Base-by-base conservation (phyloP, 2,329 filamentous ascomycete genomes). In the Sodiomyces alkalinus region DNA sequence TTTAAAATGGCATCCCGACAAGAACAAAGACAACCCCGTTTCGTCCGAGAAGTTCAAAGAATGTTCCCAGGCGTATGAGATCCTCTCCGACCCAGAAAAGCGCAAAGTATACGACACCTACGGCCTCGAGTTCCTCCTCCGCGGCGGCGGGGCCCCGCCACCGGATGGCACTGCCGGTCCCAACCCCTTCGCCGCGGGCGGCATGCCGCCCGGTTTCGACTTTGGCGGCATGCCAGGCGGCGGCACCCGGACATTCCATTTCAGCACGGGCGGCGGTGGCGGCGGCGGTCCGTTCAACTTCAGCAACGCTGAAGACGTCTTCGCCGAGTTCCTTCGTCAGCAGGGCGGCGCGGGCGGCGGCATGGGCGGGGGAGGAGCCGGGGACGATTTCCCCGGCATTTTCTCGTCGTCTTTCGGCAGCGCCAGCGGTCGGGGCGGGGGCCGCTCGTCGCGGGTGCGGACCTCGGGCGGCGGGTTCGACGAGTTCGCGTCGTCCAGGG, bases 1-100 rank as follows among this genome's bases (percentile, higher is more conserved):
- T 30, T 58, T 96, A 50, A 92, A 86, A 59, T 86, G 74, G 58
- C 90, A 98, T 49, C 90, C 90, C 6, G 90, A 98, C 64, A 98
- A 96, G 67, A 98, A 96, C 66, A 86, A 86, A 55, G 77, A 92
- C 57, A 85, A 87, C 43, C 74, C 85, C 17, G 60, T 73, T 29
- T 82, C 87, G 7, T 64, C 73, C 35, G 90, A 96, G 51, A 94
- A 87, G 56, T 98, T 98, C 67, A 98, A 98, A 60, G 90, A 96
- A 53, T 80, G 85, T 39, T 93, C 85, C 1, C 86, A 96, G 59
- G 90, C 90, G 32, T 98, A 94, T 60, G 90, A 98, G 58, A 92
- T 98, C 42, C 74, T 98, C 3, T 92, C 83, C 36, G 90, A 98
- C 46, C 86, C 87, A 34, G 86, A 96, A 51, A 98, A 96, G 59